Evolutionary conservation across 495 filamentous ascomycete species (phyloP).

Genomic region (Tuber borchii): DNA sequence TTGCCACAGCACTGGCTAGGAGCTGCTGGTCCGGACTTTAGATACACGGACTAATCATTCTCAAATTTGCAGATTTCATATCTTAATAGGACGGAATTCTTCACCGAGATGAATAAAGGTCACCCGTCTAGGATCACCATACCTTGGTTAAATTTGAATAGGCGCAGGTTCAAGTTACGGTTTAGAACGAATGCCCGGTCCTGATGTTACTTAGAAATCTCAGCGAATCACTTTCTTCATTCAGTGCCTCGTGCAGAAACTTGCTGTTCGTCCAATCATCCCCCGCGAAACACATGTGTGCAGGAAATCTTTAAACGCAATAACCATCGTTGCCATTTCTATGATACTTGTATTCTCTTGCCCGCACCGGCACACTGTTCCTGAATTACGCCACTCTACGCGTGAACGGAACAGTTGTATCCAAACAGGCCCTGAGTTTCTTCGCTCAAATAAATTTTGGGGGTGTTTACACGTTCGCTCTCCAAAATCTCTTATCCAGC

Average conservation of each 20-base stretch:
- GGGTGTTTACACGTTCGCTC: too few species aligned
- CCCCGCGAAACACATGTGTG: not conserved
- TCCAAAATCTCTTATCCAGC: not conserved
- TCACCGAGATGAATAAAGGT: too few species aligned
- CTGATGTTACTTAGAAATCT: not conserved
- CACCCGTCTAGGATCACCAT: not conserved
- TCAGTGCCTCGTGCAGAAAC: not conserved
- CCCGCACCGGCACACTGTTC: not conserved
- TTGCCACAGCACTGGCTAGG: not conserved
- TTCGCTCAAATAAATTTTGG: too few species aligned
- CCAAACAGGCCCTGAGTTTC: too few species aligned
- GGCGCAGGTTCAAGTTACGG: not conserved
- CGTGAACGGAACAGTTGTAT: too few species aligned
- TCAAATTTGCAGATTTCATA: not conserved
- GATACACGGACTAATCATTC: not conserved
- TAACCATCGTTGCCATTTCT: not conserved
- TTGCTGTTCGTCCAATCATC: not conserved
- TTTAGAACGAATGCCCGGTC: not conserved
- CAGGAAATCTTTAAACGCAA: not conserved
- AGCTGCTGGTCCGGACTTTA: not conserved
- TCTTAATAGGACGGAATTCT: too few species aligned
- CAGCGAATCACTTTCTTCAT: not conserved
- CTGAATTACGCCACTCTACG: constrained; percentile 9
- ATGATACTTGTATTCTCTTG: not conserved
- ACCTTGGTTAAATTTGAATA: not conserved